phyloP scores from a whole-genome alignment of 1,139 yeast genomes.

The Kurtzmaniella quercitrusa region DNA sequence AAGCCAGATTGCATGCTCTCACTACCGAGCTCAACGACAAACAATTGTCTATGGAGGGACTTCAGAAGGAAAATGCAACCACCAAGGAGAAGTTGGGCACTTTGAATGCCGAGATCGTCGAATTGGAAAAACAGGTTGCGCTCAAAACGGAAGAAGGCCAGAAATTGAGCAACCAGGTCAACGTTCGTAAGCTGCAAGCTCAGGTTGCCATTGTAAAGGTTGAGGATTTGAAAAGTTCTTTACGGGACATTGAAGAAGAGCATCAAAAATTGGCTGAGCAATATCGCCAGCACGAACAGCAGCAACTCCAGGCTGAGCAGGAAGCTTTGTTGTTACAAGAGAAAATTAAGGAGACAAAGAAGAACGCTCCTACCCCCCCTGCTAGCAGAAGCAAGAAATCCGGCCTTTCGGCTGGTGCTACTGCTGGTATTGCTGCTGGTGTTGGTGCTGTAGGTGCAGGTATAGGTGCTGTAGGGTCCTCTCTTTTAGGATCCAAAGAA shows the following conservation, averaged over 20 bases:
- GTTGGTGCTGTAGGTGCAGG: constrained; percentile 18
- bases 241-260: constrained; percentile 21
- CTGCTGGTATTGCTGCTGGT: constrained; percentile 24
- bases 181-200: constrained; percentile 67
- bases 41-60: constrained; percentile 55
- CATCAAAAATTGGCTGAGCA: constrained; percentile 14
- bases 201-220: constrained; percentile 58
- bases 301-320: constrained; percentile 24
- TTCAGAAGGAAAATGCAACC: constrained; percentile 61
- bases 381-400: constrained; percentile 3
- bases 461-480: constrained; percentile 11
- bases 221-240: constrained; percentile 33
- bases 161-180: constrained; percentile 57
- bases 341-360: constrained; percentile 12
- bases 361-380: constrained; percentile 15
- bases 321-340: constrained; percentile 30
- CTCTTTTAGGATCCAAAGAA: neutral
- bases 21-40: constrained; percentile 63
- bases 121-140: constrained; percentile 53
- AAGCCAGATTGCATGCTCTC: constrained; percentile 74
- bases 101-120: constrained; percentile 63
- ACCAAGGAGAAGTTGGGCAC: constrained; percentile 65
- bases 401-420: constrained; percentile 20
- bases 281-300: constrained; percentile 12
- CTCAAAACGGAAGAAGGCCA: constrained; percentile 49